Evolutionary conservation across 306 rosid species (phyloP), one percentile per base, ranked within the genome.

Genomic region (Quercus aquifolioides): DNA sequence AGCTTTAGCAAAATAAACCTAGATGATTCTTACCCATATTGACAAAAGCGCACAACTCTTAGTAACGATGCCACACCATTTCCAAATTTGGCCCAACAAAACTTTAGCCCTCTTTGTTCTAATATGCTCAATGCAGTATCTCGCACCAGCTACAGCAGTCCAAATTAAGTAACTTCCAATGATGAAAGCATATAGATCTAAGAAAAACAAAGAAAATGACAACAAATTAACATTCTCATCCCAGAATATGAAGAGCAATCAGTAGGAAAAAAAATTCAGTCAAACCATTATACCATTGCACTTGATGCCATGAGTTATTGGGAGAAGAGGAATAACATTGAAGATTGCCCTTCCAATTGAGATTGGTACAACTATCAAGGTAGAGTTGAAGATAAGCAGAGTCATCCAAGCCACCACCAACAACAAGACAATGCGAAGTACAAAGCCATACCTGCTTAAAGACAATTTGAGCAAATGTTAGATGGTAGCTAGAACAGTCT

Each of bases 351-450:
- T 86, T 73, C 99, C 99, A 73, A 93, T 87, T 74, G 97, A 89
- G 49, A 91, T 87, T 78, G 99, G 99, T 74, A 96, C 93, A 83
- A 96, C 97, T 83, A 96, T 85, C 85, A 93, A 86, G 71, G 98
- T 81, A 78, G 99, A 96, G 88, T 96, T 93, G 92, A 93, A 93
- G 79, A 93, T 60, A 46, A 96, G 99, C 79, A 96, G 86, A 59
- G 98, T 96, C 94, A 93, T 96, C 99, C 99, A 96, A 68, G 99
- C 99, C 77, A 96, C 88, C 79, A 91, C 89, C 89, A 96, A 88
- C 88, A 96, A 64, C 76, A 96, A 96, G 60, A 96, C 97, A 82
- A 96, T 91, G 71, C 99, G 94, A 71, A 96, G 92, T 56, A 85
- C 96, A 20, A 96, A 96, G 85, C 96, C 89, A 76, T 96, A 93